phyloP scores from a whole-genome alignment of 179 eudicot genomes.

The Spinacia oleracea region DNA sequence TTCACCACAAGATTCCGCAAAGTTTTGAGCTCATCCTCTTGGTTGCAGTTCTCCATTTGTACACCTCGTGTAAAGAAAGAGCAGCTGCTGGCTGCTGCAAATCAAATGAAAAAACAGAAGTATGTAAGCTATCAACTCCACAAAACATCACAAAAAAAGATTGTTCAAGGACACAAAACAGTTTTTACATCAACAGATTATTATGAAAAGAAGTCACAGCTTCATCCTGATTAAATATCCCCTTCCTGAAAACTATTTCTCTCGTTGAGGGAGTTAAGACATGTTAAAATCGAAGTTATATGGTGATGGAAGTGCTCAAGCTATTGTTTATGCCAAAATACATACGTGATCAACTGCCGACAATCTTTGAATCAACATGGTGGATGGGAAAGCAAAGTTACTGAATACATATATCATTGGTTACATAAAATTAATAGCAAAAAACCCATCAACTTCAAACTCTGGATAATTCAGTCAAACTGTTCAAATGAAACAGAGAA shows the following conservation, averaged over 20 bases:
- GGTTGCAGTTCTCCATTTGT: slow-evolving; percentile 23
- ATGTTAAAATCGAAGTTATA: not conserved
- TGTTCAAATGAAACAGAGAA: slow-evolving; percentile 7
- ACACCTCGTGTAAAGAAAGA: not conserved
- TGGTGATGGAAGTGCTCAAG: not conserved
- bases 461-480: not conserved
- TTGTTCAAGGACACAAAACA: not conserved
- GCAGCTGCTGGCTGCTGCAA: slow-evolving; percentile 15
- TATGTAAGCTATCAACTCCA: not conserved
- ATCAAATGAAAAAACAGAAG: not conserved
- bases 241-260: not conserved
- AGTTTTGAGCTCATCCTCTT: slow-evolving; percentile 24
- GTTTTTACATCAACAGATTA: not conserved
- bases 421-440: not conserved
- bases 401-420: not conserved
- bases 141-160: not conserved
- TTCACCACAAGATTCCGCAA: slow-evolving; percentile 25
- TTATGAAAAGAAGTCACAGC: not conserved
- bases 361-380: no score
- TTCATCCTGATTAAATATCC: not conserved
- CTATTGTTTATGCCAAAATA: no score
- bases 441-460: not conserved
- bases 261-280: no score
- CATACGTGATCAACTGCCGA: no score
- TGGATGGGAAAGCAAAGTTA: no score